Percentiles rank a stretch among this genome's conserved stretches.
Conservation (phyloP, 1,139 yeast species). For the Blastobotrys malaysiensis region DNA sequence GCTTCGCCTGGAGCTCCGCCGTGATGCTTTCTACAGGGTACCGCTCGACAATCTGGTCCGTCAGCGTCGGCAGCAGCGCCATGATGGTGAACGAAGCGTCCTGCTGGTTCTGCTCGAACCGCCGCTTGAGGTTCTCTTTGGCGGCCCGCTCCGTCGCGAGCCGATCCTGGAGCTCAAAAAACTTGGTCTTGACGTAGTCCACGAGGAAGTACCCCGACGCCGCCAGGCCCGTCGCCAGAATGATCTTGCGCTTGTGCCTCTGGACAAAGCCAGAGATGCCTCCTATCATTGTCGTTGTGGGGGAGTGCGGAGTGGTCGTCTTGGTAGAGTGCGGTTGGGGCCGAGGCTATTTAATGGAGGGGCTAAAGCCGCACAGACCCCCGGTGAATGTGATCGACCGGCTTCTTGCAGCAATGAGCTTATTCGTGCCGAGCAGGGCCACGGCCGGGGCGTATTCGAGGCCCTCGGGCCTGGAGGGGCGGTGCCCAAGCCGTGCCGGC, state of each 20-base stretch:
- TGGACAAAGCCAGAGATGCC: conserved; percentile 49
- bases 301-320: conserved; percentile 2
- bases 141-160: conserved; percentile 71
- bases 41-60: conserved; percentile 55
- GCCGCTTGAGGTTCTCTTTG: conserved; percentile 56
- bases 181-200: conserved; percentile 53
- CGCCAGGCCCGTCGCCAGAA: conserved; percentile 53
- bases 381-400: not conserved
- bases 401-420: no score
- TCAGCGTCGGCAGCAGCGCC: conserved; percentile 75
- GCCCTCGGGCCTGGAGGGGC: no score
- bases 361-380: not conserved
- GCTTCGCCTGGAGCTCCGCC: conserved; percentile 59
- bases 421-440: no score
- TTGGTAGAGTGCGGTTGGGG: not conserved
- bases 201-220: conserved; percentile 56
- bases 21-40: conserved; percentile 74
- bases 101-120: conserved; percentile 87
- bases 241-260: conserved; percentile 57
- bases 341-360: not conserved
- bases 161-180: conserved; percentile 61
- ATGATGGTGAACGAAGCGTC: conserved; percentile 83
- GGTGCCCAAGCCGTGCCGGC: no score
- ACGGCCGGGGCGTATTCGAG: no score
- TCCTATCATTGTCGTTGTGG: conserved; percentile 31